A percentile compares a stretch with the other conserved stretches of the same genome.
Conservation (phyloP, 768 basidiomycete species). For the Mycena rebaudengoi region DNA sequence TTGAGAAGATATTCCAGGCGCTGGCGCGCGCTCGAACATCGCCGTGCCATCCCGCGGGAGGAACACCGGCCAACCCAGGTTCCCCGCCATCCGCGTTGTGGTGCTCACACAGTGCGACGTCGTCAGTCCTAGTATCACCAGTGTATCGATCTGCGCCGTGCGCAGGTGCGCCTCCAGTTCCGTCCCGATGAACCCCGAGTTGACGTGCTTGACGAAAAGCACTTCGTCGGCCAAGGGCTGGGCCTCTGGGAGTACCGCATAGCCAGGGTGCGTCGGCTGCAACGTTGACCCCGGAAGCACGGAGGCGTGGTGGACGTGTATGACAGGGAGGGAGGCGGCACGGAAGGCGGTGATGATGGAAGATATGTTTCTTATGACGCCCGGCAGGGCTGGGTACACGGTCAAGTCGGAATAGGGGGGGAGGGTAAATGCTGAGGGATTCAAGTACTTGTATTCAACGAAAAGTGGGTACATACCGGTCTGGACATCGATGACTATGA, state of each 20-base stretch:
- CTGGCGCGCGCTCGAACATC: conserved; percentile 27
- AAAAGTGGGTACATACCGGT: conserved; percentile 1
- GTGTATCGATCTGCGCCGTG: conserved; percentile 20
- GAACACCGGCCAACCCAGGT: conserved; percentile 32
- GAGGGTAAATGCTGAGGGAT: conserved; percentile 19
- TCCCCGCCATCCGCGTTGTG: conserved; percentile 34
- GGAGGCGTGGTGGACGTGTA: conserved; percentile 33
- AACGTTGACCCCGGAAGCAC: conserved; percentile 15
- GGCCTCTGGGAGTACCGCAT: conserved; percentile 21
- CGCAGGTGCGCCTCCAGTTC: conserved; percentile 30
- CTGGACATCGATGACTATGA: conserved; percentile 32
- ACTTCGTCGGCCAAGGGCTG: conserved; percentile 23
- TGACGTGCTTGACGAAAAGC: conserved; percentile 33
- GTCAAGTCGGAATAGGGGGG: background rate
- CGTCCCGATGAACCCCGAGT: conserved; percentile 37
- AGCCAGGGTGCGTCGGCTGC: conserved; percentile 22
- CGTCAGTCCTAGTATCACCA: conserved; percentile 33
- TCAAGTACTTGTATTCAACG: background rate
- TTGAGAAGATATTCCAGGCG: conserved; percentile 21
- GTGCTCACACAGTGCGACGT: conserved; percentile 35
- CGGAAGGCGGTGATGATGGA: conserved; percentile 26
- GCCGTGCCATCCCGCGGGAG: conserved; percentile 33
- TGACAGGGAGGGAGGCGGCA: conserved; percentile 21
- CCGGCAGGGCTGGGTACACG: conserved; percentile 2
- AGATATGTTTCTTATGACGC: conserved; percentile 12